Conservation (phyloP, 139 green algal genomes). For the Asterochloris erici region DNA sequence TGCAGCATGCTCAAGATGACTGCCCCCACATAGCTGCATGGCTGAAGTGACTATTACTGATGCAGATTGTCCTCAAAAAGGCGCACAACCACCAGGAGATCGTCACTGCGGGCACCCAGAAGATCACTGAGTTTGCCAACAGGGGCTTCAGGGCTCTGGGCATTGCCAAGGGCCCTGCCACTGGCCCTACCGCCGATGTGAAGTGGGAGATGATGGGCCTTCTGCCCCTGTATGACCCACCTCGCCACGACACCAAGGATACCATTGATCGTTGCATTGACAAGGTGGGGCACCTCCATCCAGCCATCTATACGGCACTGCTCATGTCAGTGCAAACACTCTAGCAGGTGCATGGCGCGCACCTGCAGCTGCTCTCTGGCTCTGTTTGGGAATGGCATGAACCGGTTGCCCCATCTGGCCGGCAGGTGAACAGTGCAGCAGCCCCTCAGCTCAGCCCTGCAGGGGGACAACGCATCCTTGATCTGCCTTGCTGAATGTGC, state of each 20-base stretch:
- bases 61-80: slow-evolving; percentile 67
- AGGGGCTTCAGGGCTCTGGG: slow-evolving; percentile 76
- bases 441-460: no score
- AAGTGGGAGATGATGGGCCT: slow-evolving; percentile 67
- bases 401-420: no score
- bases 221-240: slow-evolving; percentile 80
- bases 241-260: slow-evolving; percentile 77
- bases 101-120: slow-evolving; percentile 45
- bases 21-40: no score
- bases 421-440: no score
- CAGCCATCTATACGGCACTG: no score
- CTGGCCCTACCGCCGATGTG: slow-evolving; percentile 26
- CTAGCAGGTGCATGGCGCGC: no score
- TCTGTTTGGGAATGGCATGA: no score
- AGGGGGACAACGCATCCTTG: no score
- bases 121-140: slow-evolving; percentile 76
- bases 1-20: no score
- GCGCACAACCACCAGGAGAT: slow-evolving; percentile 54
- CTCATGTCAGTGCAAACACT: no score
- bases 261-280: slow-evolving; percentile 69
- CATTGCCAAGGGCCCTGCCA: slow-evolving; percentile 46
- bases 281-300: slow-evolving; percentile 21
- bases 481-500: no score
- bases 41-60: not conserved
- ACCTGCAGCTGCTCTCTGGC: no score